Evolutionary conservation across 495 filamentous ascomycete genomes (phyloP).

Genomic region (Trichocladium antarcticum): DNA sequence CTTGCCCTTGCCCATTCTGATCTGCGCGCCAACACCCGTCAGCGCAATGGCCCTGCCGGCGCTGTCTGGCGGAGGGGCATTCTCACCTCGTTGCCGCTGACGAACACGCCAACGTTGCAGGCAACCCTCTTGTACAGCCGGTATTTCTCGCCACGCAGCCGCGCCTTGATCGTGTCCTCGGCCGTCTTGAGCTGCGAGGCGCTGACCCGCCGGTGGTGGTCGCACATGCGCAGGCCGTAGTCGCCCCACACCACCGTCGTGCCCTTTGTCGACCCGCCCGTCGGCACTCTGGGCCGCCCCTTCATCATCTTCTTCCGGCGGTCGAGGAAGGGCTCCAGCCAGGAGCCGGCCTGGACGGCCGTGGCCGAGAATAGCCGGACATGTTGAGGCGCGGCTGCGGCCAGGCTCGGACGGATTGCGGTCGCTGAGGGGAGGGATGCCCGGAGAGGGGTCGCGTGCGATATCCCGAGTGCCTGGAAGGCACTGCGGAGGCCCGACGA

Average conservation of each 20-base stretch:
- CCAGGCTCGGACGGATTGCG: slow-evolving; percentile 6
- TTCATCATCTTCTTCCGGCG: slow-evolving; percentile 80
- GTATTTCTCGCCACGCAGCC: slow-evolving; percentile 85
- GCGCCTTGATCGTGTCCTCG: slow-evolving; percentile 81
- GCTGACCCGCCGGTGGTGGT: slow-evolving; percentile 84
- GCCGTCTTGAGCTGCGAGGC: slow-evolving; percentile 78
- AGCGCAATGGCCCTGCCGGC: background rate
- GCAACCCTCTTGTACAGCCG: slow-evolving; percentile 79
- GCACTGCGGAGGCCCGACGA: slow-evolving; percentile 32
- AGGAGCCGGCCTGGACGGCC: slow-evolving; percentile 47
- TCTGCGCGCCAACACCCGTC: slow-evolving; percentile 27
- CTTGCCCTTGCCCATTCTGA: slow-evolving; percentile 98
- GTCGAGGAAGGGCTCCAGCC: slow-evolving; percentile 67
- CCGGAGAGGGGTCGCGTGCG: slow-evolving; percentile 21
- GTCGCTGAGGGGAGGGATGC: slow-evolving; percentile 22
- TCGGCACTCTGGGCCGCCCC: slow-evolving; percentile 76
- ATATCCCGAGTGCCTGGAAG: slow-evolving; percentile 35
- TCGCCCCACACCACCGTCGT: slow-evolving; percentile 96
- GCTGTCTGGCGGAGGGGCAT: background rate
- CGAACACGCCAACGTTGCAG: slow-evolving; percentile 89
- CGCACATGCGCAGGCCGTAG: slow-evolving; percentile 85
- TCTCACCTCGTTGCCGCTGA: slow-evolving; percentile 78
- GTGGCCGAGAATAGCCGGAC: slow-evolving; percentile 66
- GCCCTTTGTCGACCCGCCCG: slow-evolving; percentile 79
- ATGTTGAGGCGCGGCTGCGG: slow-evolving; percentile 20